Evolutionary conservation across 495 filamentous ascomycete genomes (phyloP).

Genomic region (Aspergillus hancockii): DNA sequence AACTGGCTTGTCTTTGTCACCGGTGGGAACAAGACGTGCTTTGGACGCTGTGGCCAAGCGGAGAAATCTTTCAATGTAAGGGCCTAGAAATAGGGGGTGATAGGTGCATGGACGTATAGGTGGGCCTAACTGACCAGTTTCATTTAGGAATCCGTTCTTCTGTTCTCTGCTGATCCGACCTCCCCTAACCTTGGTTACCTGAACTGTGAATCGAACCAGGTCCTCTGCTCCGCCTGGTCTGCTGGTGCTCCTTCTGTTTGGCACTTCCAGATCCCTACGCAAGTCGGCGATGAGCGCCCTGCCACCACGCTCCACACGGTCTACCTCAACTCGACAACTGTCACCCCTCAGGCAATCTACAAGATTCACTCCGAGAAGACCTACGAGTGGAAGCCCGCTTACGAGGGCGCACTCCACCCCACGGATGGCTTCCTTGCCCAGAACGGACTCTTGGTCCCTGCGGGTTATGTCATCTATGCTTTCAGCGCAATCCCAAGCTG

Average conservation of each 20-base stretch:
- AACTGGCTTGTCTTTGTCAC: slow-evolving; percentile 83
- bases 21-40: slow-evolving; percentile 88
- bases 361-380: slow-evolving; percentile 63
- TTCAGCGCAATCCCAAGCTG: slow-evolving; percentile 64
- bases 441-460: slow-evolving; percentile 59
- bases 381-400: slow-evolving; percentile 52
- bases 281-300: slow-evolving; percentile 37
- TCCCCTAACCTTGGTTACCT: slow-evolving; percentile 70
- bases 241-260: slow-evolving; percentile 69
- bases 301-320: slow-evolving; percentile 55
- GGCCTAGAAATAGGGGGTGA: slow-evolving; percentile 10
- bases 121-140: slow-evolving; percentile 12
- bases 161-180: slow-evolving; percentile 65
- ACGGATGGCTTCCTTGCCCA: slow-evolving; percentile 72
- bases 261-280: slow-evolving; percentile 69
- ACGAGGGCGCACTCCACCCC: slow-evolving; percentile 79
- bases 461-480: slow-evolving; percentile 68
- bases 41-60: slow-evolving; percentile 56
- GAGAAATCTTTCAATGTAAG: slow-evolving; percentile 60
- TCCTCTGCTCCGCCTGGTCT: slow-evolving; percentile 84
- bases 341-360: slow-evolving; percentile 62
- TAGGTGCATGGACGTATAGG: slow-evolving; percentile 7
- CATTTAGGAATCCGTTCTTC: slow-evolving; percentile 61
- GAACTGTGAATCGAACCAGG: slow-evolving; percentile 75
- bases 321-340: slow-evolving; percentile 65